Conservation (phyloP, 192 early-diverging fungal genomes). For the Powellomyces hirtus region DNA sequence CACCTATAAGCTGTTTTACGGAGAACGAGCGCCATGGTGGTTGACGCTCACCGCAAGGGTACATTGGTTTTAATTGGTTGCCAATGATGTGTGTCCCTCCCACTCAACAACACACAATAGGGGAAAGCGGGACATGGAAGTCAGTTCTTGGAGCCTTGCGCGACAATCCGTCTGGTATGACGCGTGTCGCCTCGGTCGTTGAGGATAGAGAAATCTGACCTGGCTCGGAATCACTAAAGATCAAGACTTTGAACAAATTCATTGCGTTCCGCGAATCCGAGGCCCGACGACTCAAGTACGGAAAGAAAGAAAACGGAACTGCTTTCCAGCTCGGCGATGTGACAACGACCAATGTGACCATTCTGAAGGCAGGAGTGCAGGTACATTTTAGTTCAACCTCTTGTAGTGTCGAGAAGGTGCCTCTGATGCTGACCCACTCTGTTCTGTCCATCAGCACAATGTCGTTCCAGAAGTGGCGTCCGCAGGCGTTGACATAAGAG, state of each 20-base stretch:
- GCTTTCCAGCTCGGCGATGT: constrained; percentile 70
- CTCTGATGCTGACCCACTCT: not conserved
- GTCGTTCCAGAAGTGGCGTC: constrained; percentile 72
- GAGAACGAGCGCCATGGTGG: constrained; percentile 86
- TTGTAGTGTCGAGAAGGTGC: not conserved
- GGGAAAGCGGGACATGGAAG: constrained; percentile 81
- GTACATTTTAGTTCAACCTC: not conserved
- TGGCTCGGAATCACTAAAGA: not conserved
- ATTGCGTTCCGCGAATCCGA: constrained; percentile 68
- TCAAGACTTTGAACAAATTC: constrained; percentile 64
- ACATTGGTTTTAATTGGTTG: not conserved
- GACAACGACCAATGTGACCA: constrained; percentile 77
- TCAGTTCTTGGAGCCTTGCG: constrained; percentile 75
- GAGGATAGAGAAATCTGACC: not conserved
- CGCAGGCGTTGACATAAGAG: constrained; percentile 66
- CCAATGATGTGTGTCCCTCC: not conserved
- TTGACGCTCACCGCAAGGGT: constrained; percentile 61
- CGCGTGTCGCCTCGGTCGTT: too few relatives aligned
- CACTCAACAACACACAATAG: constrained; percentile 7
- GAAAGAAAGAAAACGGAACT: constrained; percentile 51
- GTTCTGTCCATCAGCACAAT: constrained; percentile 80
- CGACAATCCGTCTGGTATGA: constrained; percentile 64
- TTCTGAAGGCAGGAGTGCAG: constrained; percentile 47
- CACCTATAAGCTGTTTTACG: constrained; percentile 76
- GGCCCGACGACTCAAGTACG: constrained; percentile 51